Percentiles rank a stretch among this genome's conserved stretches.
Conservation (phyloP, 192 early-diverging fungal genomes). For the Backusella westeae region DNA sequence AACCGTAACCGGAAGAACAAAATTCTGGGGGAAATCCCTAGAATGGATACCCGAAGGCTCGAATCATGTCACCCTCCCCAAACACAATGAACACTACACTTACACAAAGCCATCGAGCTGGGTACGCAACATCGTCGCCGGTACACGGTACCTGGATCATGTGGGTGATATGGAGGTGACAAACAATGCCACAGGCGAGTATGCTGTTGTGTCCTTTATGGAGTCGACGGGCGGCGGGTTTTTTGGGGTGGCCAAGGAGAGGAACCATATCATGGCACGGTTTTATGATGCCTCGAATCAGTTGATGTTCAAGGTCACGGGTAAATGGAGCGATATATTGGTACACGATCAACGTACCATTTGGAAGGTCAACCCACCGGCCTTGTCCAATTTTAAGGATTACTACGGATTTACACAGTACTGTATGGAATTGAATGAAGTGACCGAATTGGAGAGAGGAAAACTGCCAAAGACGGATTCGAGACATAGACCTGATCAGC, state of each 20-base stretch:
- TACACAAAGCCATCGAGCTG: slow-evolving; percentile 88
- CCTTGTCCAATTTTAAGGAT: slow-evolving; percentile 55
- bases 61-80: slow-evolving; percentile 70
- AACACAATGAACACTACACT: slow-evolving; percentile 71
- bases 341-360: slow-evolving; percentile 58
- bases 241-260: neutral
- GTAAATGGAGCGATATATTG: slow-evolving; percentile 63
- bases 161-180: slow-evolving; percentile 79
- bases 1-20: slow-evolving; percentile 83
- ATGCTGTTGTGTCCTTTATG: slow-evolving; percentile 56
- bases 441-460: slow-evolving; percentile 59
- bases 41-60: slow-evolving; percentile 83
- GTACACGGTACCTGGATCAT: slow-evolving; percentile 83
- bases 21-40: slow-evolving; percentile 88
- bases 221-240: neutral
- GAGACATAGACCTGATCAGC: slow-evolving; percentile 80
- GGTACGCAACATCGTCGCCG: slow-evolving; percentile 84
- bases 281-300: neutral
- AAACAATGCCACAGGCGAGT: slow-evolving; percentile 69
- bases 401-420: slow-evolving; percentile 91
- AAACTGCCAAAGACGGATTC: slow-evolving; percentile 86
- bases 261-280: neutral
- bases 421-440: slow-evolving; percentile 86
- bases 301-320: slow-evolving; percentile 25
- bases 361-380: slow-evolving; percentile 74